Percentiles rank a stretch among this genome's conserved stretches.
Evolutionary conservation across 768 basidiomycete species (phyloP).

Genomic region (Lanmaoa pseudosensibilis): DNA sequence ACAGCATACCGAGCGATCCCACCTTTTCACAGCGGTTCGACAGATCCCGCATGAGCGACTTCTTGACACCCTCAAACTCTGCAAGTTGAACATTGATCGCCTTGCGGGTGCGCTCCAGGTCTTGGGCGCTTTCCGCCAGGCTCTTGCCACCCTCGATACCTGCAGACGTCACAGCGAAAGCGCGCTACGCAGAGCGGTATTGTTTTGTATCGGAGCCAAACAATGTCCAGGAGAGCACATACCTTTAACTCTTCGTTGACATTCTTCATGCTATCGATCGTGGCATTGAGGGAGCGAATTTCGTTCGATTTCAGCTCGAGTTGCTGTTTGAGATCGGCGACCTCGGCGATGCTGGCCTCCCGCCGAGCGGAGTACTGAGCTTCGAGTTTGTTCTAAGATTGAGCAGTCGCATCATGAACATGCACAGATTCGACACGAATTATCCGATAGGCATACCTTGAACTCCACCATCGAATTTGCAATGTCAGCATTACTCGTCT

Average conservation of each 20-base stretch:
- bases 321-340: constrained; percentile 84
- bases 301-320: constrained; percentile 83
- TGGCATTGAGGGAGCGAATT: constrained; percentile 77
- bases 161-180: constrained; percentile 94
- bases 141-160: constrained; percentile 97
- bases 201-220: constrained; percentile 2
- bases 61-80: constrained; percentile 98
- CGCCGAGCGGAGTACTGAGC: constrained; percentile 91
- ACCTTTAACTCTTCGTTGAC: constrained; percentile 99
- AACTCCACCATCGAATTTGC: constrained; percentile 86
- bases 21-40: constrained; percentile 99
- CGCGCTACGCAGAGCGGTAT: constrained; percentile 58
- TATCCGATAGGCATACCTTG: constrained; percentile 55
- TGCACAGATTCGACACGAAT: background rate
- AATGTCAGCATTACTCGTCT: constrained; percentile 78
- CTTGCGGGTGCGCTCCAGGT: constrained; percentile 94
- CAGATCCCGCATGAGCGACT: constrained; percentile 96
- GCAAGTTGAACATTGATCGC: constrained; percentile 97
- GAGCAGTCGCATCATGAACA: constrained; percentile 2
- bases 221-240: constrained; percentile 17
- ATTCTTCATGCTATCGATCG: constrained; percentile 90
- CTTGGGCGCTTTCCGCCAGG: constrained; percentile 94
- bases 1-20: constrained; percentile 19
- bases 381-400: constrained; percentile 82
- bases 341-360: constrained; percentile 84